phyloP scores from a whole-genome alignment of 768 basidiomycete genomes.

The Cyathus striatus region DNA sequence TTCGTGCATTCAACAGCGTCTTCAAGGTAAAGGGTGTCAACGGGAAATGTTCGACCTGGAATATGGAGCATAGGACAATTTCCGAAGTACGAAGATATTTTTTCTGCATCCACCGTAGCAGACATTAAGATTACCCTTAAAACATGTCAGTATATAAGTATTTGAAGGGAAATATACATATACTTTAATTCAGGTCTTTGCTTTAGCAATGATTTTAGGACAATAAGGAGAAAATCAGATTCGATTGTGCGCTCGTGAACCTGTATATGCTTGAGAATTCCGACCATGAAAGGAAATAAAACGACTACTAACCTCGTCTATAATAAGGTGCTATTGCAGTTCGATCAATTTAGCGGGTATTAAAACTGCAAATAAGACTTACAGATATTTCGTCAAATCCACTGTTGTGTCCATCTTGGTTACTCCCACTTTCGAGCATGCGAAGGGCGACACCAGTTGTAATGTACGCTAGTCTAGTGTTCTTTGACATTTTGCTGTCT shows the following conservation, averaged over 20 bases:
- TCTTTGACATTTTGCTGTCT: constrained; percentile 78
- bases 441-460: constrained; percentile 94
- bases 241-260: constrained; percentile 97
- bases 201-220: constrained; percentile 76
- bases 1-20: constrained; percentile 81
- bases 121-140: constrained; percentile 91
- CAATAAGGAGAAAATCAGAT: constrained; percentile 93
- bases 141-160: constrained; percentile 4
- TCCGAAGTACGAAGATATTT: constrained; percentile 87
- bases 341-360: constrained; percentile 5
- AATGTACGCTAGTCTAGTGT: constrained; percentile 78
- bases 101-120: constrained; percentile 89
- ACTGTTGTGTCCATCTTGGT: constrained; percentile 62
- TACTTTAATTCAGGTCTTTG: constrained; percentile 84
- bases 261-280: constrained; percentile 25
- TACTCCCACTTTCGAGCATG: constrained; percentile 89
- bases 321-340: constrained; percentile 73
- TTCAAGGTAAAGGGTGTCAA: constrained; percentile 80
- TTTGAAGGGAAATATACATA: constrained; percentile 9
- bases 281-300: neutral
- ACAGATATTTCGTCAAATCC: constrained; percentile 96
- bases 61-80: constrained; percentile 80
- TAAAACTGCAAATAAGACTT: constrained; percentile 14
- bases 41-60: constrained; percentile 93
- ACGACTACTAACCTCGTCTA: constrained; percentile 69